Percentiles rank a stretch among this genome's conserved stretches.
phyloP scores from a whole-genome alignment of 352 stramenopile species.

The Phytophthora capsici region DNA sequence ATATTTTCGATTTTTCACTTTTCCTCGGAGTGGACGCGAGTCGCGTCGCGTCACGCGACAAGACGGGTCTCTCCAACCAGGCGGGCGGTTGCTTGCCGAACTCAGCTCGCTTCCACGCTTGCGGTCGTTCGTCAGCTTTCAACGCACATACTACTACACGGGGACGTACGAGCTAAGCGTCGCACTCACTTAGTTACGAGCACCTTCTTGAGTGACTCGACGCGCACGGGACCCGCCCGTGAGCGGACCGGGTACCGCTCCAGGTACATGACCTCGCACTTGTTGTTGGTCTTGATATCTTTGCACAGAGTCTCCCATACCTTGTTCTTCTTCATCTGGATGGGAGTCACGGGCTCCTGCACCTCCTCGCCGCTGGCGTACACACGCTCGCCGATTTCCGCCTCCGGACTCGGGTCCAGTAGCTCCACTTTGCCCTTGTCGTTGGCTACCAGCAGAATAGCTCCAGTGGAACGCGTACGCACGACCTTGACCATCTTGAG shows the following conservation, averaged over 20 bases:
- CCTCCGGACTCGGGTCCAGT: constrained; percentile 64
- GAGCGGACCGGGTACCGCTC: constrained; percentile 67
- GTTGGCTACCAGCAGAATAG: constrained; percentile 62
- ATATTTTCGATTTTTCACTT: constrained; percentile 25
- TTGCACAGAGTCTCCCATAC: constrained; percentile 80
- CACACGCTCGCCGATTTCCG: constrained; percentile 73
- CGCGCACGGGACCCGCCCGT: constrained; percentile 54
- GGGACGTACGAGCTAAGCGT: constrained; percentile 12
- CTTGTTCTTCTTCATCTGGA: constrained; percentile 90
- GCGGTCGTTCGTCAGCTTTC: constrained; percentile 22
- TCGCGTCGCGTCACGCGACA: no score
- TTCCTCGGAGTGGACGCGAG: not conserved
- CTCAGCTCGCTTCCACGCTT: constrained; percentile 25
- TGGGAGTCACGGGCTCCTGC: constrained; percentile 71
- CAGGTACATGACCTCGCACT: constrained; percentile 76
- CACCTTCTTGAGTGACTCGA: constrained; percentile 71
- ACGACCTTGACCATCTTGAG: constrained; percentile 80
- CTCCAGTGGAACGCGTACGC: constrained; percentile 64
- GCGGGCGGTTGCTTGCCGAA: constrained; percentile 17
- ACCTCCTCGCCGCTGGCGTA: constrained; percentile 78
- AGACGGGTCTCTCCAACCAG: not conserved
- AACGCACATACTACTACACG: constrained; percentile 24
- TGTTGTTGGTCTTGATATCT: constrained; percentile 80
- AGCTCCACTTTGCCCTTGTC: constrained; percentile 70
- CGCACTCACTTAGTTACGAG: constrained; percentile 44